Conservation (phyloP, 176 grass and related monocot genomes). For the Alopecurus myosuroides region DNA sequence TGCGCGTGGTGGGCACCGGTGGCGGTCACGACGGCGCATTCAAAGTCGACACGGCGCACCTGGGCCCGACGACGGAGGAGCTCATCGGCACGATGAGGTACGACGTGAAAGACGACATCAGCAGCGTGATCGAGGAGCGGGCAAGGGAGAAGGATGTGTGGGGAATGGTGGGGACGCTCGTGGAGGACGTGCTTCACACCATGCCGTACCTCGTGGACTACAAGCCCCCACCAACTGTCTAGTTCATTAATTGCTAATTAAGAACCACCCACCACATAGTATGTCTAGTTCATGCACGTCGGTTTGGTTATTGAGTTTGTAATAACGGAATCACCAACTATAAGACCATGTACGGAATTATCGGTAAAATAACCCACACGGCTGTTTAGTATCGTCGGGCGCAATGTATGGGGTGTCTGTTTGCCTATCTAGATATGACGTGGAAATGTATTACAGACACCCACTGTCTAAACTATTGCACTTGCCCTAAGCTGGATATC, state of each 20-base stretch:
- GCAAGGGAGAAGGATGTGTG: background rate
- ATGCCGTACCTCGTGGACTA: slow-evolving; percentile 12
- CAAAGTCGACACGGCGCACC: background rate
- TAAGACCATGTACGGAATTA: no score
- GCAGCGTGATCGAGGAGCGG: background rate
- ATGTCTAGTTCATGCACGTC: no score
- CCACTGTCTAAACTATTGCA: no score
- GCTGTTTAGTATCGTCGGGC: no score
- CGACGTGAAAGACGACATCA: background rate
- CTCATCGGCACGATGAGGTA: background rate
- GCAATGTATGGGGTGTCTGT: no score
- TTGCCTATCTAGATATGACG: no score
- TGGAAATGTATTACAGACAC: no score
- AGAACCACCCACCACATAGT: no score
- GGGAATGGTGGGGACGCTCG: background rate
- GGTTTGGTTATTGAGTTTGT: no score
- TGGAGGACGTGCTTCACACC: background rate
- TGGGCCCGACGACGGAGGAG: background rate
- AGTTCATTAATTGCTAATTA: background rate
- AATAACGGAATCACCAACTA: no score
- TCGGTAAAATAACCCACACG: no score
- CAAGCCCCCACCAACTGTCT: background rate
- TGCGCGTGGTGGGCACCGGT: background rate
- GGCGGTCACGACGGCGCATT: background rate
- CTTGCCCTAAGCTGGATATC: no score